Base-by-base conservation (phyloP, 192 early-diverging fungal species). In the Coemansia sp. region DNA sequence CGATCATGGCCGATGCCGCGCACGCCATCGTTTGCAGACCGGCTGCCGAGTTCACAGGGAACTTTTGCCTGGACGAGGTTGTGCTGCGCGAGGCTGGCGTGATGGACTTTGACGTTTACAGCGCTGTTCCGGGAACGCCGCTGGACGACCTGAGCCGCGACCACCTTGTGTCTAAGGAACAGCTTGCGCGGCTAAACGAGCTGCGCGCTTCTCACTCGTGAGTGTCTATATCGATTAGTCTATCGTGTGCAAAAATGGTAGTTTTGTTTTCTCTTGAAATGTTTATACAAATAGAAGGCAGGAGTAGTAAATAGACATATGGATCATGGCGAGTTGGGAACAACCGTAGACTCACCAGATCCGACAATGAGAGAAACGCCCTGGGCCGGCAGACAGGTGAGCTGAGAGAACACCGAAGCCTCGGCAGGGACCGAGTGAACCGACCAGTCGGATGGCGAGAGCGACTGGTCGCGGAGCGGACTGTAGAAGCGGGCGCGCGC, bases 1-100 rank as follows among this genome's bases (percentile, higher is more conserved):
- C 85, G 34, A 90, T 93, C 53, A 87, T 92, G 85, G 89, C 91
- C 6, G 92, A 93, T 66, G 92, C 92, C 2, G 91, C 90, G 8
- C 77, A 86, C 58, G 64, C 86, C 53, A 86, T 94, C 14, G 72
- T 92, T 4, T 75, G 76, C 51, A 89, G 92, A 72, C 76, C 87
- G 36, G 67, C 79, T 43, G 37, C 66, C 20, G 66, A 58, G 53
- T 91, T 86, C 51, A 87, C 75, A 1, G 90, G 89, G 54, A 87
- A 94, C 67, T 92, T 93, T 71, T 78, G 84, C 35, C 76, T 94
- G 18, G 92, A 94, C 67, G 91, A 92, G 76, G 58, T 87, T 52
- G 84, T 94, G 28, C 83, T 94, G 61, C 78, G 90, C 63, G 79
- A 86, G 53, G 80, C 89, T 28, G 92, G 92, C 43, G 82, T 86